A percentile compares a stretch with the other conserved stretches of the same genome.
Conservation (phyloP, 2,329 filamentous ascomycete genomes). For the Geoglossum cookeanum region DNA sequence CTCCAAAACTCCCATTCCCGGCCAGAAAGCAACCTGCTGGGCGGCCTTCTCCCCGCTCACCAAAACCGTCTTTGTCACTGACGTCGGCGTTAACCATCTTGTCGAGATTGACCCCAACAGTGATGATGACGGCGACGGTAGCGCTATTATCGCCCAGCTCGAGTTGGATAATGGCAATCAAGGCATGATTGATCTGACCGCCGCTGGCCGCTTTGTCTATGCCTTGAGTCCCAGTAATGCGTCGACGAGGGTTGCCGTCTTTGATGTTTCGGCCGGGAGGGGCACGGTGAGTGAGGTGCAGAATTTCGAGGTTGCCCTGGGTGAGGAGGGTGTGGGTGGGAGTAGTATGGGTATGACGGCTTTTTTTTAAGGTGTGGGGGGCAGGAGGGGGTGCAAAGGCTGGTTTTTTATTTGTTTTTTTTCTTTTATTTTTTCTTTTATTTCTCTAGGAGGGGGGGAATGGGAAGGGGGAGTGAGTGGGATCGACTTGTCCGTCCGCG, state of each 20-base stretch:
- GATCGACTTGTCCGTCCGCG: too few relatives aligned
- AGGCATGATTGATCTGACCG: conserved; percentile 36
- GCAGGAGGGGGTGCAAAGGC: too few relatives aligned
- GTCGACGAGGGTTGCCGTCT: conserved; percentile 20
- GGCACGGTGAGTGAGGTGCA: conserved; percentile 19
- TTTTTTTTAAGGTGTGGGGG: too few relatives aligned
- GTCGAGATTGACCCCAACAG: conserved; percentile 32
- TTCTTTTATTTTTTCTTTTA: too few relatives aligned
- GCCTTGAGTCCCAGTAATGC: conserved; percentile 35
- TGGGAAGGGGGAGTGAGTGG: too few relatives aligned
- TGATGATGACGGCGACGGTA: conserved; percentile 17
- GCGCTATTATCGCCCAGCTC: conserved; percentile 25
- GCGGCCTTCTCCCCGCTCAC: conserved; percentile 29
- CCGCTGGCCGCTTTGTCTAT: conserved; percentile 36
- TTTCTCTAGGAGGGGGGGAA: too few relatives aligned
- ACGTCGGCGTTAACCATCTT: conserved; percentile 31
- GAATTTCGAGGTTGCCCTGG: conserved; percentile 18
- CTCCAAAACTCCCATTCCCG: conserved; percentile 25
- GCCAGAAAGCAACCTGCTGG: conserved; percentile 41
- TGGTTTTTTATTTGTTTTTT: too few relatives aligned
- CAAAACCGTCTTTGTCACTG: conserved; percentile 37
- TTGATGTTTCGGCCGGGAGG: conserved; percentile 20
- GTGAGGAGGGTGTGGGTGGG: conserved; percentile 6
- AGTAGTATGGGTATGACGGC: conserved; percentile 20
- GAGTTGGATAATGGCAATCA: conserved; percentile 28